phyloP scores from a whole-genome alignment of 371 early-diverging fungal genomes.

The Nosema muscidifuracis region DNA sequence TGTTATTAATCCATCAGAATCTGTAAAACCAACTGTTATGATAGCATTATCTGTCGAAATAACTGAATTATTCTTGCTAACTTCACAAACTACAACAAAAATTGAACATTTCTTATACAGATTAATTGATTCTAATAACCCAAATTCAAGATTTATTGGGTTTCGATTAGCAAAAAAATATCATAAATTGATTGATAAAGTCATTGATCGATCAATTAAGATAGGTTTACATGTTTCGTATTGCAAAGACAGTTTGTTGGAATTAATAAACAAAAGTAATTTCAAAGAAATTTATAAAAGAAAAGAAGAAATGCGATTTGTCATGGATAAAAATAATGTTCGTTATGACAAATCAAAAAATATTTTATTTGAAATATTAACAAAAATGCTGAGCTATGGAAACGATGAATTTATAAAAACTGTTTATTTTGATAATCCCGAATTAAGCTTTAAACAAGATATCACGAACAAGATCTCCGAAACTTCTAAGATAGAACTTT shows the following conservation, averaged over 20 bases:
- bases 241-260: constrained; percentile 12
- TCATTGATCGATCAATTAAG: constrained; percentile 19
- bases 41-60: constrained; percentile 36
- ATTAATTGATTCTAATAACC: constrained; percentile 45
- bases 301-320: constrained; percentile 34
- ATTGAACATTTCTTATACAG: constrained; percentile 32
- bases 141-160: constrained; percentile 43
- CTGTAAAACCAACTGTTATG: constrained; percentile 10
- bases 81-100: not conserved
- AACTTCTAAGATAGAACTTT: constrained; percentile 9
- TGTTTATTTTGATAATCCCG: constrained; percentile 38
- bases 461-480: constrained; percentile 7
- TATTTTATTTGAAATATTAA: not conserved
- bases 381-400: constrained; percentile 9
- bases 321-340: constrained; percentile 12
- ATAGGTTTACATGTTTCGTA: constrained; percentile 13
- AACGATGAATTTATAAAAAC: constrained; percentile 27
- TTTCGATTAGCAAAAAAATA: constrained; percentile 29
- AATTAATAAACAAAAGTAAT: constrained; percentile 32
- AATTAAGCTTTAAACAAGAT: constrained; percentile 10
- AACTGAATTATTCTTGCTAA: constrained; percentile 12
- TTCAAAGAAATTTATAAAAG: constrained; percentile 34
- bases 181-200: constrained; percentile 19
- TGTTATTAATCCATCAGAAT: constrained; percentile 15
- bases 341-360: not conserved